Evolutionary conservation across 257 asterid species (phyloP), one percentile per base, ranked within the genome.

Genomic region (Fraxinus americana): DNA sequence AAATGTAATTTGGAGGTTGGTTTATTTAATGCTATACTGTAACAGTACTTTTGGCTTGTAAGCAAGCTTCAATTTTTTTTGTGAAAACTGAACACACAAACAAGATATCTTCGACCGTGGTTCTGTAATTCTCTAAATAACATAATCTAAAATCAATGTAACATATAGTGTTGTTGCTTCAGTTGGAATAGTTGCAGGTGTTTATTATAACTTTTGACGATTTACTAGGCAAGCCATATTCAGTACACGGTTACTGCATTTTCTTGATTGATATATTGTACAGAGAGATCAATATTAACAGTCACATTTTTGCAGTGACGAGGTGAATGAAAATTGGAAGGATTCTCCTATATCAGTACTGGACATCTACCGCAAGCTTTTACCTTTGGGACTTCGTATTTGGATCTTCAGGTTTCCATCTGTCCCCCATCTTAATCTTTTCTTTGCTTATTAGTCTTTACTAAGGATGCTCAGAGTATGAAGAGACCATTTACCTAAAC

Each of bases 371-470:
- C 90, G 80, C 2, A 94, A 95, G 89, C 91, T 96, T 78, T 73
- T 96, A 74, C 89, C 70, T 14, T 54, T 87, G 1, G 97, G 97
- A 52, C 86, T 93, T 77, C 96, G 98, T 70, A 90, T 93, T 71
- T 96, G 98, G 99, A 87, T 93, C 78, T 93, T 96, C 94, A 96
- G 99, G 99, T 96, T 79, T 79, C 75, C 43, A 76, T 61, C 78
- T 25, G 52, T 65, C 67, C 82, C 27, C 75, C 73, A 25, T 41
- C 80, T 78, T 39, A 19, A 66, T 52, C 54, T 70, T 21, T 52
- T 67, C 30, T 72, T 54, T 69, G 41, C 67, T 65, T 67, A 54
- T 57, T 38, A 29, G 10, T 57, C 66, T 57, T 6, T 57, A 57
- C 11, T n/a, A 45, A 45, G 17, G 41, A 9, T 36, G 10, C 10